A percentile compares a stretch with the other conserved stretches of the same genome.
Conservation (phyloP, 139 green algal species). For the Picochlorum sp. region DNA sequence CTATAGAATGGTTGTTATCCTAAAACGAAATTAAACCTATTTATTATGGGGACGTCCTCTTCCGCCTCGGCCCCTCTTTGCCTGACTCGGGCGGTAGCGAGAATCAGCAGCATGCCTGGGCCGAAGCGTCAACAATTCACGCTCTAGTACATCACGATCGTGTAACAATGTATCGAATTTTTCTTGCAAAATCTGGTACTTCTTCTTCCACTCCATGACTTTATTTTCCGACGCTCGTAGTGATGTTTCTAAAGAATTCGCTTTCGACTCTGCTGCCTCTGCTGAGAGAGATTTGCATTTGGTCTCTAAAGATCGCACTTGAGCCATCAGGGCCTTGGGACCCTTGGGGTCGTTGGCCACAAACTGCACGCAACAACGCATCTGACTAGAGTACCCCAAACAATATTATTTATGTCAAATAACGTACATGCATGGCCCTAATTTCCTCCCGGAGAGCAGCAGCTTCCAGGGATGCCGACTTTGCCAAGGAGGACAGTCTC, state of each 20-base stretch:
- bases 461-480: neutral
- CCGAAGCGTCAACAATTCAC: no score
- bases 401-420: neutral
- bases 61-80: no score
- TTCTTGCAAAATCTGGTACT: constrained; percentile 5
- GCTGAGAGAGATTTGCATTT: constrained; percentile 2
- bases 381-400: neutral
- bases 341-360: constrained; percentile 11
- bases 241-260: neutral
- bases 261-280: constrained; percentile 2
- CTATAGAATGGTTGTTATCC: constrained; percentile 16
- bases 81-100: no score
- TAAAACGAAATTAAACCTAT: neutral
- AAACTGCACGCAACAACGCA: neutral
- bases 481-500: neutral
- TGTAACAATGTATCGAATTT: neutral
- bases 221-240: neutral
- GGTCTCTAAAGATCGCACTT: constrained; percentile 2
- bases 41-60: neutral
- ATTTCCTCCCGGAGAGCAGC: constrained; percentile 6
- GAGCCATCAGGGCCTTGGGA: neutral
- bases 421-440: constrained; percentile 5
- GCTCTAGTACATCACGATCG: neutral
- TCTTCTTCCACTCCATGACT: constrained; percentile 3
- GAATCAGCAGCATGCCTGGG: no score